Percentiles rank a stretch among this genome's conserved stretches.
These are phyloP conservation scores for Waltergamsia citrina DNA, from an alignment of 2,329 filamentous ascomycete species.

Conservation along the genomic window DNA sequence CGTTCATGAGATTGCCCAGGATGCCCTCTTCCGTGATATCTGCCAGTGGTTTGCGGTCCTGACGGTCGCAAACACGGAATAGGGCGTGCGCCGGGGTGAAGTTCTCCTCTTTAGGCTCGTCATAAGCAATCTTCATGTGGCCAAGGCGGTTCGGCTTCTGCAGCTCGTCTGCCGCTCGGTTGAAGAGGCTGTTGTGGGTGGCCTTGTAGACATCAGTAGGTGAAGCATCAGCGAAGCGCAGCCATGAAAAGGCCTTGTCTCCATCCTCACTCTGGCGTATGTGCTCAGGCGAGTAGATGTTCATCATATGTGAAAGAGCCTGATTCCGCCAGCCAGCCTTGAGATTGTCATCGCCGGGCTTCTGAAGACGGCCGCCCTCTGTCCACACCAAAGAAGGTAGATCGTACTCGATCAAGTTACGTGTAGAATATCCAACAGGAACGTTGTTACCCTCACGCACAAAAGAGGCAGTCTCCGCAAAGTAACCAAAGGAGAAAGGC, in stretches of 20 bases:
- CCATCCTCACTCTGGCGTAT: constrained; percentile 54
- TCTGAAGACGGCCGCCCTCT: constrained; percentile 66
- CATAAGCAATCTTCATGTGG: constrained; percentile 60
- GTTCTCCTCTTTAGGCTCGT: constrained; percentile 49
- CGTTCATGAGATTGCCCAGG: constrained; percentile 68
- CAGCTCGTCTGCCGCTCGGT: constrained; percentile 57
- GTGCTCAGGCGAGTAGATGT: constrained; percentile 79
- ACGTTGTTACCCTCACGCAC: constrained; percentile 78
- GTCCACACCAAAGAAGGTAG: constrained; percentile 75
- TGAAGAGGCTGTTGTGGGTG: constrained; percentile 62
- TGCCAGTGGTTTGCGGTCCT: constrained; percentile 55
- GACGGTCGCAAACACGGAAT: constrained; percentile 68
- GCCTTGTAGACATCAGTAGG: constrained; percentile 61
- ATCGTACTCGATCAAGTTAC: constrained; percentile 76
- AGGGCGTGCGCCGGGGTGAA: constrained; percentile 69
- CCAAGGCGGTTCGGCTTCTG: constrained; percentile 50
- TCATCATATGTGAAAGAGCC: constrained; percentile 74
- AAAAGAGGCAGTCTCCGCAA: constrained; percentile 92
- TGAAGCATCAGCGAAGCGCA: constrained; percentile 76
- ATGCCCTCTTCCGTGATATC: constrained; percentile 64
- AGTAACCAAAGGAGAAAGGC: constrained; percentile 74
- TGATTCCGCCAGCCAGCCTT: constrained; percentile 72
- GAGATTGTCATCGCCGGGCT: constrained; percentile 63
- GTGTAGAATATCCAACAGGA: constrained; percentile 76
- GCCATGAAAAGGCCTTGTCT: constrained; percentile 71